Evolutionary conservation across 140 eudicot genomes (phyloP).

Genomic region (Flaveria floridana): DNA sequence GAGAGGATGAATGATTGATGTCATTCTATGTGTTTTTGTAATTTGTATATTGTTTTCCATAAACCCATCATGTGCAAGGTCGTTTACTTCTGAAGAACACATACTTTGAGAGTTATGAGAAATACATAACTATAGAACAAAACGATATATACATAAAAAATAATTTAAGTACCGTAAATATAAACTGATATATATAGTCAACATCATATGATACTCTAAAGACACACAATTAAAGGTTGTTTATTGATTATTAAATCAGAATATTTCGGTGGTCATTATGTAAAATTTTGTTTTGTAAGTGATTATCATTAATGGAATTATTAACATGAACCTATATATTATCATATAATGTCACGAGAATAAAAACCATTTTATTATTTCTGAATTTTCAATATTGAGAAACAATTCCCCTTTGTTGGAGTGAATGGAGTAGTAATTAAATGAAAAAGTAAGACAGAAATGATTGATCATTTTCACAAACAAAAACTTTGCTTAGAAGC

Average conservation of each 20-base stretch:
- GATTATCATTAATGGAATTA: background rate
- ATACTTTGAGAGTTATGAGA: too few species aligned
- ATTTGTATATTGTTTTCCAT: too few species aligned
- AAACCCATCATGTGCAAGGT: too few species aligned
- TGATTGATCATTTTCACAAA: conserved; percentile 47
- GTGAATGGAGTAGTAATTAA: background rate
- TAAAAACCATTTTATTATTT: background rate
- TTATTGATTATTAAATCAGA: background rate
- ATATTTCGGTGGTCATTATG: background rate
- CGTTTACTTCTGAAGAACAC: too few species aligned
- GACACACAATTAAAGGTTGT: background rate
- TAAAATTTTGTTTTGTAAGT: background rate
- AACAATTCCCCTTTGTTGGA: background rate
- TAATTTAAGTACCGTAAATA: background rate
- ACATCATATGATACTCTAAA: background rate
- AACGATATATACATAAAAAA: background rate
- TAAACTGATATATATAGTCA: background rate
- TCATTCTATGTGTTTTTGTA: too few species aligned
- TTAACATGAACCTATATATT: background rate
- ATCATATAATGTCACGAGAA: background rate
- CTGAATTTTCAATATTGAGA: background rate
- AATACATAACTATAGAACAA: background rate
- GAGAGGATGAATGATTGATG: too few species aligned
- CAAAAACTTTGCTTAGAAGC: conserved; percentile 57
- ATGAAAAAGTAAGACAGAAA: conserved; percentile 28